These are phyloP conservation scores for Gracilaria caudata DNA, from an alignment of 23 red algal genomes.

Conservation along the genomic window DNA sequence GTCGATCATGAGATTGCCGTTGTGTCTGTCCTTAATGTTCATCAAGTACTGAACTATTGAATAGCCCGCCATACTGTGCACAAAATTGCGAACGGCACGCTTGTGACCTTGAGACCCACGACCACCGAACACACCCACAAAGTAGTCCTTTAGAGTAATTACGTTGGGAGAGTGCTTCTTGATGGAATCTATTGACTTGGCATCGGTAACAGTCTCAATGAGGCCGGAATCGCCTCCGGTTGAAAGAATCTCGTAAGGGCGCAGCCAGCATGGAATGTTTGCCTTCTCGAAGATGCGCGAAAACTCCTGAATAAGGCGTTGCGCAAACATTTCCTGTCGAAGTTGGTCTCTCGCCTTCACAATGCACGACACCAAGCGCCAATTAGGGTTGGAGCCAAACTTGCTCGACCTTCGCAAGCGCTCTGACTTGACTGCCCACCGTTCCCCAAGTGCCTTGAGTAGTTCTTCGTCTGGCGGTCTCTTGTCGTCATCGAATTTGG, in stretches of 20 bases:
- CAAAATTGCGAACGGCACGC: constrained; percentile 91
- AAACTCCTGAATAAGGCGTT: constrained; percentile 90
- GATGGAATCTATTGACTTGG: constrained; percentile 82
- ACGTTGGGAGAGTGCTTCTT: constrained; percentile 89
- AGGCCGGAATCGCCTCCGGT: constrained; percentile 84
- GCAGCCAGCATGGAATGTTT: constrained; percentile 80
- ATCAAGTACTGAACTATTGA: constrained; percentile 92
- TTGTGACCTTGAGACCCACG: constrained; percentile 67
- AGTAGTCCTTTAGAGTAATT: constrained; percentile 91
- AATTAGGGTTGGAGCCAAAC: constrained; percentile 81
- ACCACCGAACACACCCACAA: constrained; percentile 88
- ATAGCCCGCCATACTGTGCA: constrained; percentile 97
- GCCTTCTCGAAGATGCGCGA: constrained; percentile 80
- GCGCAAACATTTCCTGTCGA: constrained; percentile 97
- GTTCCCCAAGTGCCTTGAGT: constrained; percentile 84
- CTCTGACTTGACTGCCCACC: constrained; percentile 85
- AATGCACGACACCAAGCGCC: constrained; percentile 89
- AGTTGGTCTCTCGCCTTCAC: constrained; percentile 97
- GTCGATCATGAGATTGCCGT: constrained; percentile 96
- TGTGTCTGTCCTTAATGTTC: constrained; percentile 96
- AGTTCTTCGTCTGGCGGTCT: constrained; percentile 81
- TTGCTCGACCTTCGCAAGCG: constrained; percentile 72
- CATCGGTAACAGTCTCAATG: constrained; percentile 90
- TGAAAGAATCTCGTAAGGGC: constrained; percentile 91
- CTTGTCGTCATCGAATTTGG: constrained; percentile 42